Conservation (phyloP, 169 alveolate genomes). For the Plasmodium inui region DNA sequence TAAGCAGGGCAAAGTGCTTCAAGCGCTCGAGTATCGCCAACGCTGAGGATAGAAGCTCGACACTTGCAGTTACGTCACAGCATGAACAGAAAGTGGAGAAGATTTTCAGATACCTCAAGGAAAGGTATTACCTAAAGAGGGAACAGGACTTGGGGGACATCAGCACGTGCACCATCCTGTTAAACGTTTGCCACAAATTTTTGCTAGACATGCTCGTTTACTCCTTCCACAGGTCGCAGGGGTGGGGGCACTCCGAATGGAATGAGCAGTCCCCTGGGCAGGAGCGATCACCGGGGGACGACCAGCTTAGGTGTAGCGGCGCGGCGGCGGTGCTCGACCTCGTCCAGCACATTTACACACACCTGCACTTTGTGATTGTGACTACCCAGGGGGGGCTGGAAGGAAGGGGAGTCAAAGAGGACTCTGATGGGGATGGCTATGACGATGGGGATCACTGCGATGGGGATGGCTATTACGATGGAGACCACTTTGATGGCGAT, state of each 20-base stretch:
- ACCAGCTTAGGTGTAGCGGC: neutral
- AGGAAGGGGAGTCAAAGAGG: neutral
- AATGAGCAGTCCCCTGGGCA: neutral
- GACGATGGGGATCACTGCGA: no score
- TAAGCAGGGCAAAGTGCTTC: neutral
- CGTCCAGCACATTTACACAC: neutral
- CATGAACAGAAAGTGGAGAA: conserved; percentile 18
- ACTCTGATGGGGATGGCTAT: neutral
- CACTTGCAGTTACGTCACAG: neutral
- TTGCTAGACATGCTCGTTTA: neutral
- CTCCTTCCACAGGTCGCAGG: neutral
- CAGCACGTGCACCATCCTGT: conserved; percentile 31
- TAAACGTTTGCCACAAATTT: conserved; percentile 37
- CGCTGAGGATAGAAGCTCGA: neutral
- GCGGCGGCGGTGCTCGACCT: neutral
- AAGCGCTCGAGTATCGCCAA: neutral
- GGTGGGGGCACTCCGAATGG: neutral
- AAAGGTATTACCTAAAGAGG: conserved; percentile 38
- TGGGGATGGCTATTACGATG: neutral
- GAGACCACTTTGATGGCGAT: neutral
- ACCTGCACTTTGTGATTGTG: neutral
- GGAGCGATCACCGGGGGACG: neutral
- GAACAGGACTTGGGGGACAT: neutral
- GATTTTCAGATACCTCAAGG: conserved; percentile 17
- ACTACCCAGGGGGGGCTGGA: neutral